Evolutionary conservation across 139 green algal genomes (phyloP), one percentile per base, ranked within the genome.

Genomic region (Penium margaritaceum): DNA sequence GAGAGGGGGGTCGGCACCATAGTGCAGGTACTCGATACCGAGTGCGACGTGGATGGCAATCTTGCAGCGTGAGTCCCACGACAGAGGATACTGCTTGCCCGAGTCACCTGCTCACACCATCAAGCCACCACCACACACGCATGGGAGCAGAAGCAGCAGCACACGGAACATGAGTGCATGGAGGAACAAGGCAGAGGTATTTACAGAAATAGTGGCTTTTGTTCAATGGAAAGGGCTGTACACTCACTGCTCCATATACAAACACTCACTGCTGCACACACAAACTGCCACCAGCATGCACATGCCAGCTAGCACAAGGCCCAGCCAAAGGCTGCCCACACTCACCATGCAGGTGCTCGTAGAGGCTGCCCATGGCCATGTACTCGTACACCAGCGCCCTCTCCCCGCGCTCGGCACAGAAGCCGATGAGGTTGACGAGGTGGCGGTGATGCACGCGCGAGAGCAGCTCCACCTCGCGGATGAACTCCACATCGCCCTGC

Each of bases 401-500:
- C 68, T 76, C 68, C 34, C 53, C 51, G n/a, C n/a, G n/a, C 30
- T 86, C 84, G 3, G 70, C 73, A 47, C 84, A 88, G 37, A 73
- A 77, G 29, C 84, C 84, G 21, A 86, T 63, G 29, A 86, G 73
- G 5, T 64, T 70, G 1, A 86, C 66, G 3, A 88, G 61, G 62
- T 84, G 77, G 38, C 55, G 32, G 63, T 88, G 79, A 21, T 67
- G 61, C 44, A 82, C 64, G 6, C 63, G 38, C 19, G 43, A 68
- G 67, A 88, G 70, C 39, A 77, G 81, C 61, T 55, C 63, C 24
- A 84, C 81, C 63, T 88, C 83, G 29, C 83, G 62, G 70, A 83
- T 82, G 69, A 88, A 88, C 69, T 88, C 83, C 60, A 74, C 54
- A 33, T 88, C 83, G 6, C 83, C 83, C 30, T 76, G 66, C 66